Base-by-base conservation (phyloP, 2,329 filamentous ascomycete species). In the Alternaria rosae region DNA sequence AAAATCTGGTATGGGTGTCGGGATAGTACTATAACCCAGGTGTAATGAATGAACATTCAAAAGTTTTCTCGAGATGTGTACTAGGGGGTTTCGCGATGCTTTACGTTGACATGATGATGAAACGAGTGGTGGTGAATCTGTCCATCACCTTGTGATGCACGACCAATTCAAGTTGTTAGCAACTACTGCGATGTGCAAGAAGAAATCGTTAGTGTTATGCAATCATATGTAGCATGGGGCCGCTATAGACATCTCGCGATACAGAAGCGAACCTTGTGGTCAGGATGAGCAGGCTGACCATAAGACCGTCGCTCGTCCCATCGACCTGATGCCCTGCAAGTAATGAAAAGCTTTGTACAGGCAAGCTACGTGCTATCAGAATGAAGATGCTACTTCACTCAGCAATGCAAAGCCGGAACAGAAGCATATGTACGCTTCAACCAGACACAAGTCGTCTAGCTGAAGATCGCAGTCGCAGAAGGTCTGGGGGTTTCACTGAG, bases 91-190 rank as follows among this genome's bases (percentile, higher is more conserved):
- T 32, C 4, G 6, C 30, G 13, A 3, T 32, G 30, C 30, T 32
- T 32, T 6, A 3, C 28, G 13, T 15, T 32, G 6, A 8, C 12
- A 4, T 32, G 6, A 15, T 32, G 3, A 32, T 32, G 30, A 3
- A 6, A 2, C 4, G 12, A 15, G 13, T 8, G 0, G 30, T 15
- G 6, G 30, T 38, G 8, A 10, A n/a, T 0, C 2, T 10, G 4
- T 21, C 12, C 15, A 6, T 21, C 4, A 13, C 6, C 2, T 11
- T 17, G 26, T 21, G 7, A 48, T 15, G 26, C 7, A 3, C 9
- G 1, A 6, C 4, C 26, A 32, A 17, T 4, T 15, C 17, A 32
- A 12, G 3, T 5, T 5, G 23, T 23, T 23, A 50, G 47, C 8
- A 50, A 12, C 2, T 3, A 23, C 13, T 8, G 12, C n/a, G 3